A percentile compares a stretch with the other conserved stretches of the same genome.
Evolutionary conservation across 1,284 basidiomycete species (phyloP).

Genomic region (Filobasidium uniguttulatum): DNA sequence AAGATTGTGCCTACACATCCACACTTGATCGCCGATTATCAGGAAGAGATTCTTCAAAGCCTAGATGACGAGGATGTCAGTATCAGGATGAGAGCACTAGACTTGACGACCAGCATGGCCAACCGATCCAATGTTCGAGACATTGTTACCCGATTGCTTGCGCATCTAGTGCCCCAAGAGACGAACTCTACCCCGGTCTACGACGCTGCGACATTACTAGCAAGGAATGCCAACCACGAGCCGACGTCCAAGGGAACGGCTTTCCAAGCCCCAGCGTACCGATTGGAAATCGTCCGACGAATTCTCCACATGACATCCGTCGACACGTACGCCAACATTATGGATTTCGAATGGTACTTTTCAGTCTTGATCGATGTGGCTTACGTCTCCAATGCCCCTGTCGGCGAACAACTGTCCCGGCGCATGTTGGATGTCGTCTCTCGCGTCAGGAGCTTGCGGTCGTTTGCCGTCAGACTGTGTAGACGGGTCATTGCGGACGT

Average conservation of each 20-base stretch:
- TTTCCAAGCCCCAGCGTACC: constrained; percentile 56
- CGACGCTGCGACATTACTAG: constrained; percentile 10
- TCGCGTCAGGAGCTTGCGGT: constrained; percentile 60
- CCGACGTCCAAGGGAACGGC: constrained; percentile 28
- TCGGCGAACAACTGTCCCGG: constrained; percentile 60
- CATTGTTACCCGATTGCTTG: constrained; percentile 73
- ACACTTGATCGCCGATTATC: constrained; percentile 78
- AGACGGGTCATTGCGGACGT: constrained; percentile 65
- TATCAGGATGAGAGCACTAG: constrained; percentile 86
- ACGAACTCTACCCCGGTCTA: constrained; percentile 2
- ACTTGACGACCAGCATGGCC: constrained; percentile 86
- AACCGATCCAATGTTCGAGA: constrained; percentile 70
- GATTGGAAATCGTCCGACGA: constrained; percentile 61
- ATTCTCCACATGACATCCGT: constrained; percentile 71
- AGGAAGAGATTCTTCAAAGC: constrained; percentile 78
- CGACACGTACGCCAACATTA: constrained; percentile 71
- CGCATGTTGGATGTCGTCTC: constrained; percentile 77
- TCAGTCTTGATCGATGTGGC: constrained; percentile 82
- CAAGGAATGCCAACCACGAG: constrained; percentile 17
- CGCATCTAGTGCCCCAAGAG: constrained; percentile 53
- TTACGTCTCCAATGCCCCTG: constrained; percentile 62
- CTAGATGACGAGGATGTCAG: constrained; percentile 88
- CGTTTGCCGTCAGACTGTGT: constrained; percentile 69
- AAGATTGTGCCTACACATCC: constrained; percentile 92
- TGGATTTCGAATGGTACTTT: constrained; percentile 93